phyloP scores from a whole-genome alignment of 768 basidiomycete species.

The Amanita muscaria region DNA sequence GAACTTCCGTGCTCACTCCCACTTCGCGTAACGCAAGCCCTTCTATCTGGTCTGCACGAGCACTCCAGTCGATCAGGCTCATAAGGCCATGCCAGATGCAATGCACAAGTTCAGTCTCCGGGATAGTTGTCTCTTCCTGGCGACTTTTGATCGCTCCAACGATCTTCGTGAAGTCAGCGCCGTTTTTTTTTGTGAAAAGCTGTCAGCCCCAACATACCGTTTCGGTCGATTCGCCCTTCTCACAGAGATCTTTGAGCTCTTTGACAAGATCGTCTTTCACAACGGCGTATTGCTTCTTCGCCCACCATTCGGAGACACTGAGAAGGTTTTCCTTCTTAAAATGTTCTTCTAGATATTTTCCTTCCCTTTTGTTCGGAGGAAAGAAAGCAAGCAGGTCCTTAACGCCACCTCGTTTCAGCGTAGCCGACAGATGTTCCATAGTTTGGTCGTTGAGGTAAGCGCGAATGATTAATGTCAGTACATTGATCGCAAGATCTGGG shows the following conservation, averaged over 20 bases:
- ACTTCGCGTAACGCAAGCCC: slow-evolving; percentile 83
- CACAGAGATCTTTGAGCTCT: slow-evolving; percentile 61
- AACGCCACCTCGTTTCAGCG: slow-evolving; percentile 79
- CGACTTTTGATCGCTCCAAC: slow-evolving; percentile 60
- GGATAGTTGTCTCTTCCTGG: slow-evolving; percentile 74
- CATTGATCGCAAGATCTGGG: slow-evolving; percentile 66
- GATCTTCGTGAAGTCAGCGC: slow-evolving; percentile 42
- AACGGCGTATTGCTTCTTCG: slow-evolving; percentile 78
- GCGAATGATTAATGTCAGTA: slow-evolving; percentile 73
- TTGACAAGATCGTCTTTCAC: slow-evolving; percentile 71
- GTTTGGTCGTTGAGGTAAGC: slow-evolving; percentile 74
- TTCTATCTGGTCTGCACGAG: slow-evolving; percentile 88
- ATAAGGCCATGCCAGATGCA: slow-evolving; percentile 94
- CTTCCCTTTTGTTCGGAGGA: slow-evolving; percentile 73
- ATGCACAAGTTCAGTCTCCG: slow-evolving; percentile 75
- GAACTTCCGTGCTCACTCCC: slow-evolving; percentile 41
- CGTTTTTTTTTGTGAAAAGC: slow-evolving; percentile 9
- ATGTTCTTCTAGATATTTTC: slow-evolving; percentile 70
- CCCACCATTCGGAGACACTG: slow-evolving; percentile 89
- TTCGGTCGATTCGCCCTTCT: slow-evolving; percentile 58
- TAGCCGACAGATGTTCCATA: slow-evolving; percentile 79
- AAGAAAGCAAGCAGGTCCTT: slow-evolving; percentile 85
- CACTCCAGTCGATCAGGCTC: slow-evolving; percentile 79
- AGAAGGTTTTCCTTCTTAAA: slow-evolving; percentile 75
- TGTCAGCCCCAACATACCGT: slow-evolving; percentile 38